Base-by-base conservation (phyloP, 352 stramenopile species). In the Phytopythium chamaehyphon region DNA sequence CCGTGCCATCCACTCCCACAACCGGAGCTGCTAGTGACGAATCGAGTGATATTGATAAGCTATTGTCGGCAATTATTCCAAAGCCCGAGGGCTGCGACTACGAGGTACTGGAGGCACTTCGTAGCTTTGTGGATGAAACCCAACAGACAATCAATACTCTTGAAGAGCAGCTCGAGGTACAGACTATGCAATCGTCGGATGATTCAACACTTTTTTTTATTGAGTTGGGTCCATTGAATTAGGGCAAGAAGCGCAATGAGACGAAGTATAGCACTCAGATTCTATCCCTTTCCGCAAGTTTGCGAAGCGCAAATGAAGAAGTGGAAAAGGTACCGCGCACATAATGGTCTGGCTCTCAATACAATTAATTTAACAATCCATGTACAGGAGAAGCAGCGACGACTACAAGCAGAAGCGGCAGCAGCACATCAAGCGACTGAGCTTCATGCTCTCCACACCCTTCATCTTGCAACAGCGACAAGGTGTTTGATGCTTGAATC, bases 401-500 rank as follows among this genome's bases (percentile, higher is more conserved):
- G 44, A 3, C 23, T 50, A 9, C 23, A 50, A 9, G 8, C 31
- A 82, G 77, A 64, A 73, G 28, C 62, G 53, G 45, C 40, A 49
- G 0, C 45, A 49, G 33, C 46, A 31, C 35, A 18, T 54, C 2
- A 40, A 54, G 2, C 35, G 54, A 18, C 55, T 1, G 75, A 89
- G 35, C 48, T 78, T 2, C 50, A 64, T 6, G 58, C 62, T 3
- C 55, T 76, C 16, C 66, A 68, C 8, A 51, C 57, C 12, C 70
- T 69, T 0, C 69, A 75, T 21, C 55, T 66, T 10, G 73, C 71
- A 9, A 40, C 83, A 2, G 47, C 59, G 4, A 71, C 67, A 19
- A 69, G 76, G 16, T 78, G 74, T 22, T 59, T 76, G 12, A 66
- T 85, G 49, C 61, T 90, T 24, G 73, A 90, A 57, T 75, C 63